Base-by-base conservation (phyloP, 179 eudicot species). In the Beta corolliflora region DNA sequence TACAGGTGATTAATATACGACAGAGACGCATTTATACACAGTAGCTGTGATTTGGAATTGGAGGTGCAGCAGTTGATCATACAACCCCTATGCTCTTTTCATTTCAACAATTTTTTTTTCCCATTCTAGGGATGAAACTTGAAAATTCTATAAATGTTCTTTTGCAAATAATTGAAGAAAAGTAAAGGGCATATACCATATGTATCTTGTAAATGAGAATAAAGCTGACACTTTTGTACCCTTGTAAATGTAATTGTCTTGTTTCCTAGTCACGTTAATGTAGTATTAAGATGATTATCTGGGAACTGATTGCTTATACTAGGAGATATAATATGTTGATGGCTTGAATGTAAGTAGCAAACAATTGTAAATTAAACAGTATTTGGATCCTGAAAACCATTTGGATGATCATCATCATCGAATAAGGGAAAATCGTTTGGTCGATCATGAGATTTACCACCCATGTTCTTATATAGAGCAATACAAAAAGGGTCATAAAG, bases 1-100 rank as follows among this genome's bases (percentile, higher is more conserved):
- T 96, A 91, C 93, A 87, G 83, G 77, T 93, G 85, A n/a, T n/a
- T n/a, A 89, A 78, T 46, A 50, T 81, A 48, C 13, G 9, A 58
- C 16, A 21, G n/a, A 23, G 12, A 19, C 21, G 13, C n/a, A n/a
- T n/a, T n/a, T 61, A 77, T 25, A 52, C 9, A 46, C 8, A 36
- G 9, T 5, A 66, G n/a, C n/a, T 66, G 21, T 46, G 69, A 36
- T 74, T 50, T 14, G 31, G 70, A 80, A 71, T 50, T 14, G 31
- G 70, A 80, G 77, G 59, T 5, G 7, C 23, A 48, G 82, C 67
- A 76, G 44, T 61, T 55, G 21, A 64, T 65, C 55, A 25, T 75
- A 75, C 64, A 81, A 36, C 56, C 59, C 41, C 54, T 41, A 19
- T 3, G 52, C 64, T n/a, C 23, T 45, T 53, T 18, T 55, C 10